Base-by-base conservation (phyloP, 2,329 filamentous ascomycete genomes). In the Fusarium foetens region DNA sequence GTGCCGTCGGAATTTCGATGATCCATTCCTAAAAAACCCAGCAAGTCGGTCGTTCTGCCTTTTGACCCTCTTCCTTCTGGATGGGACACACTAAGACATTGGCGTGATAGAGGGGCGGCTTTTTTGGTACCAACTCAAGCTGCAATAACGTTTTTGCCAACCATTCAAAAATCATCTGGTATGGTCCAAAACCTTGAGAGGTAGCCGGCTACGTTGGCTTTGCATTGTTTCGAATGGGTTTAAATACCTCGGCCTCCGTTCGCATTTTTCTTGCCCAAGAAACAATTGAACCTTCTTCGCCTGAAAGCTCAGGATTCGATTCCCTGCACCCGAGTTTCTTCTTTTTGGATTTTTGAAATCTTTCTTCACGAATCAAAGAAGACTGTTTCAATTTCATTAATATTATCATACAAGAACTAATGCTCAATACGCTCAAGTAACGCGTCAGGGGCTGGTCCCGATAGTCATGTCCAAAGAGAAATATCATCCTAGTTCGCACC, bases 171-270 rank as follows among this genome's bases (percentile, higher is more conserved):
- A 36, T 16, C 9, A 66, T 74, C 70, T 76, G 74, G 74, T 75
- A 78, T 74, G 73, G 72, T 77, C 51, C 76, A 70, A 77, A 64
- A 63, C 66, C 58, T 16, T 76, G 69, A 72, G 72, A 57, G 60
- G 53, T 41, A 11, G 36, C 39, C 11, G 11, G 16, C 16, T 23
- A 19, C 21, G 16, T 13, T 49, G 3, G 8, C 2, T 49, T 33
- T 14, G 21, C 29, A 14, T 51, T 10, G 4, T 14, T 33, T 51
- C 12, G 29, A 6, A 35, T 14, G n/a, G 2, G 4, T 16, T 35
- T 25, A 3, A 1, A 25, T 23, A 11, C 4, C 16, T 25, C 4
- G 8, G n/a, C 6, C 8, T 51, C n/a, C 12, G 8, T 33, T 25
- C 16, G n/a, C 46, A 25, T 51, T 35, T 10, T 46, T 14, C 29